These are phyloP conservation scores for Boletellus dicymbophilus DNA, from an alignment of 1,284 basidiomycete genomes.

Conservation along the genomic window DNA sequence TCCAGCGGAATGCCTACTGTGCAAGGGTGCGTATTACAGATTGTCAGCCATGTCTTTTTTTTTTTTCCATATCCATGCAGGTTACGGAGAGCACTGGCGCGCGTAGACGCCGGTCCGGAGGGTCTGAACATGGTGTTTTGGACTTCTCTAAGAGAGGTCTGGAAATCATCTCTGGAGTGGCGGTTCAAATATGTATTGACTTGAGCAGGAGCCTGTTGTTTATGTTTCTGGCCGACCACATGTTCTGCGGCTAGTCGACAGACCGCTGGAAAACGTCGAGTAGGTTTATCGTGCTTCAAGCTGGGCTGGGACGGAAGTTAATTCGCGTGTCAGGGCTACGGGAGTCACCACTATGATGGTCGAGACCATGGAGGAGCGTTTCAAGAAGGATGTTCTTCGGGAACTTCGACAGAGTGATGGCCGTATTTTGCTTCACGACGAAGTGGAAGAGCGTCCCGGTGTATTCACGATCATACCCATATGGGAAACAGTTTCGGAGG, in stretches of 20 bases:
- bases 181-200: slow-evolving; percentile 5
- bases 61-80: slow-evolving; percentile 49
- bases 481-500: slow-evolving; percentile 85
- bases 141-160: slow-evolving; percentile 89
- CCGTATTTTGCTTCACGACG: slow-evolving; percentile 91
- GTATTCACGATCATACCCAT: slow-evolving; percentile 86
- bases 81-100: slow-evolving; percentile 77
- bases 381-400: slow-evolving; percentile 88
- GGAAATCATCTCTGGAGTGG: slow-evolving; percentile 1
- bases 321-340: slow-evolving; percentile 66
- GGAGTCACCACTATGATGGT: slow-evolving; percentile 93
- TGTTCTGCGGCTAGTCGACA: slow-evolving; percentile 89
- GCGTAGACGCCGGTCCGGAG: slow-evolving; percentile 78
- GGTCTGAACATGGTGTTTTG: slow-evolving; percentile 79
- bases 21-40: slow-evolving; percentile 69
- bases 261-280: slow-evolving; percentile 93
- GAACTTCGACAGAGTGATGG: slow-evolving; percentile 80
- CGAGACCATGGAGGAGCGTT: slow-evolving; percentile 88
- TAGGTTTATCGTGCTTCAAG: slow-evolving; percentile 41
- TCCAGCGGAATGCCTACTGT: slow-evolving; percentile 86
- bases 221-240: slow-evolving; percentile 91
- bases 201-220: slow-evolving; percentile 85
- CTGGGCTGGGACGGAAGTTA: not conserved
- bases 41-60: too few relatives aligned
- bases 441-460: slow-evolving; percentile 92